Base-by-base conservation (phyloP, 2,329 filamentous ascomycete species). In the Zalaria sp. region DNA sequence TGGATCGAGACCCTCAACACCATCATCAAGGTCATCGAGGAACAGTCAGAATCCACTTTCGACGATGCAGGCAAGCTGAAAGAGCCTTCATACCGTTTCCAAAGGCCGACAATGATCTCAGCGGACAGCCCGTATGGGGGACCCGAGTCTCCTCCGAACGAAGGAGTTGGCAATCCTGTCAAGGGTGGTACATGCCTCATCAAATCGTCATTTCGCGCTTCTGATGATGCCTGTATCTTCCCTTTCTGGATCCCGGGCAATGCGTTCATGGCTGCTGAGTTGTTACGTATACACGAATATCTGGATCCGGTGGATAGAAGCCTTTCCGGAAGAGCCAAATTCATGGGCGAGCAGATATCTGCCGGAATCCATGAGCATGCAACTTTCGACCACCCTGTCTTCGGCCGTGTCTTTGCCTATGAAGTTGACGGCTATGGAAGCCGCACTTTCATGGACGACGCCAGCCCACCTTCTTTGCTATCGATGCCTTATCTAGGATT, bases 251-350 rank as follows among this genome's bases (percentile, higher is more conserved):
- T 71, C 25, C 67, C 67, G 0, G 57, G 63, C 40, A 73, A 71
- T 42, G 86, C 86, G 80, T 83, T 85, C 79, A 79, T 86, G 49
- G 69, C 78, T 28, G 64, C 71, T 18, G 82, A 77, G 51, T 68
- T 87, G 3, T 62, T 63, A 6, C 63, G 67, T 0, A 63, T 71
- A 0, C 64, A 18, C 67, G 10, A 56, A 63, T 4, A 76, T 79
- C 50, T 72, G 75, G 65, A 61, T 57, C 31, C 59, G 62, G 39
- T 58, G 77, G 31, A 18, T 18, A 68, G 54, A 43, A 59, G 48
- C 64, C 18, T 18, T 18, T 48, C 41, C 6, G 73, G 64, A 34
- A 63, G 81, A 1, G 71, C 75, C 0, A 55, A 59, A 3, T 57
- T 68, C 43, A 83, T 84, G 73, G 61, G 61, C 10, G 60, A 62